Base-by-base conservation (phyloP, 1,284 basidiomycete genomes). In the Ganoderma multipileum region DNA sequence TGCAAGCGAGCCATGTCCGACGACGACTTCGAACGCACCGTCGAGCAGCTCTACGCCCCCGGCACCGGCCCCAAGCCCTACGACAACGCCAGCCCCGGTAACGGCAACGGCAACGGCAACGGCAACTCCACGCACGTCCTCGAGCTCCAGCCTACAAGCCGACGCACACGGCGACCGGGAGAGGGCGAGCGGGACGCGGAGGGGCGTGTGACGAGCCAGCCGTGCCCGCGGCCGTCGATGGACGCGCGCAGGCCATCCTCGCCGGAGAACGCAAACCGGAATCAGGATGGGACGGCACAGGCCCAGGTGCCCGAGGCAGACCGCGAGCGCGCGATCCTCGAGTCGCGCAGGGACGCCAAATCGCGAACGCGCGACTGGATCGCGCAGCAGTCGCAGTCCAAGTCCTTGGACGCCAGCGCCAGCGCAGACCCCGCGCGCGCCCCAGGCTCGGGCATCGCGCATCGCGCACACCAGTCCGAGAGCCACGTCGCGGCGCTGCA, bases 311-410 rank as follows among this genome's bases (percentile, higher is more conserved):
- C 47, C 20, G 65, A 59, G 62, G 63, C 26, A 20, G 66, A 65
- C 12, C 33, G 69, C 11, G 63, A 65, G 63, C 64, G 58, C 47
- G 65, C 28, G 66, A 70, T 68, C 38, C 71, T 41, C 61, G 71
- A 61, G 28, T 39, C 66, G 36, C 65, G 54, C 63, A 66, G 36
- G 65, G 71, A 44, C 61, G 68, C 64, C 9, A 68, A 68, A 54
- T 63, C 61, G 30, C 71, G 71, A 61, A 70, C 69, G 65, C 69
- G 65, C 64, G 71, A 72, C 61, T 72, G 71, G 71, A 61, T 72
- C 69, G 67, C 67, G 62, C 16, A 65, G 61, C 71, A 63, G 26
- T 55, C 54, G 61, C 71, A 63, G 26, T 55, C 54, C 59, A 18
- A 44, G 66, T 65, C 52, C 68, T 39, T 16, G 42, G 62, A 60